Evolutionary conservation across 441 rosid genomes (phyloP), one percentile per base, ranked within the genome.

Genomic region (Populus hybrid): DNA sequence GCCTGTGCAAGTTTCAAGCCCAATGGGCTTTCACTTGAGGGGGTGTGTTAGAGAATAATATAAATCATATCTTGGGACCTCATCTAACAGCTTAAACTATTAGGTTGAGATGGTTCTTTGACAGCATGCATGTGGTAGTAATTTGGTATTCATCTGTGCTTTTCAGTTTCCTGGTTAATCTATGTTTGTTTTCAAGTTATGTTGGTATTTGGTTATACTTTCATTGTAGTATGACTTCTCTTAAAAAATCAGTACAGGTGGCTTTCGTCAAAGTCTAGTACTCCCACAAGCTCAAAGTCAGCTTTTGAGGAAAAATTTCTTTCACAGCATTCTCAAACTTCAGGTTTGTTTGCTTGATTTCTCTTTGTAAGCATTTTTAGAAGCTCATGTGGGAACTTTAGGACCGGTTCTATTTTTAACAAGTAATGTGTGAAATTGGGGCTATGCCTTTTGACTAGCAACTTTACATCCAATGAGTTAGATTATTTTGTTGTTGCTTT

Each of bases 221-320:
- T 12, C 33, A 28, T 65, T 65, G 61, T 53, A 53, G n/a, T 18
- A 6, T 84, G 78, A 50, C 64, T 77, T 82, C 77, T 77, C 76
- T 71, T 29, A 16, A 75, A 87, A 73, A 85, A 84, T 85, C 98
- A 96, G 99, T 96, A 96, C 90, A 92, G 95, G 92, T 94, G 99
- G 99, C 92, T 96, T 83, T 96, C 99, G 81, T 89, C 98, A 80
- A 94, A 93, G 87, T 89, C 96, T 69, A 87, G 88, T 84, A 79
- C 84, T 82, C 79, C 86, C 36, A 70, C 91, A 66, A 91, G 82
- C 82, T 73, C 91, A 23, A 93, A 90, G 86, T 91, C 98, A 79
- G 87, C 91, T 70, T 93, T 96, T 75, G 99, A 94, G 90, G 99
- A 96, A 87, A 96, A 94, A 81, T 96, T 94, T 78, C 94, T 96